Conservation (phyloP, 805 yeast genomes). For the Yarrowia hollandica region DNA sequence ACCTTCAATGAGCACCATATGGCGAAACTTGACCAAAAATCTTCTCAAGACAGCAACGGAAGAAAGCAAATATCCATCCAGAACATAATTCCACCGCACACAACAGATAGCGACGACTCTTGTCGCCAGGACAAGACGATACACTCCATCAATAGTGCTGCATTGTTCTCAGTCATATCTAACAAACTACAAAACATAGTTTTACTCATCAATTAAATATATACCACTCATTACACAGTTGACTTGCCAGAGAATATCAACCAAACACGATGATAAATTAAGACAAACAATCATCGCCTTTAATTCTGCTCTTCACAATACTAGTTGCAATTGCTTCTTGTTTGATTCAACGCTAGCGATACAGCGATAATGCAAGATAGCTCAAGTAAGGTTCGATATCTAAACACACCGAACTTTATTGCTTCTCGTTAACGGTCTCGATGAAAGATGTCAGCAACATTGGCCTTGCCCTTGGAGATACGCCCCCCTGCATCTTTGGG, state of each 20-base stretch:
- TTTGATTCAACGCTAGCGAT: not conserved
- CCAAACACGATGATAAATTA: no score
- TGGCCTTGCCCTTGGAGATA: constrained; percentile 17
- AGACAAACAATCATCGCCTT: no score
- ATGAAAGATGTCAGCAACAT: constrained; percentile 22
- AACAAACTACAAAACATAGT: not conserved
- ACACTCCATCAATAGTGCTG: no score
- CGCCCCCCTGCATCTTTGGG: constrained; percentile 20
- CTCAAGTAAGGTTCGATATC: not conserved
- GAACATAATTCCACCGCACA: no score
- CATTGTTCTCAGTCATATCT: not conserved
- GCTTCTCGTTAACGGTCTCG: constrained; percentile 1
- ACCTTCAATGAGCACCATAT: constrained; percentile 20
- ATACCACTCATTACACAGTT: not conserved
- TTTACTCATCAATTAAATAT: not conserved
- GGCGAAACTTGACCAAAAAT: not conserved
- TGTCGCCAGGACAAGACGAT: no score
- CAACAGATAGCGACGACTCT: no score
- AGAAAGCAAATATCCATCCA: no score
- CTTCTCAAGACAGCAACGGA: no score
- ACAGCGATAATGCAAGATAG: constrained; percentile 28
- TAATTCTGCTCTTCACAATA: no score
- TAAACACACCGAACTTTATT: constrained; percentile 13
- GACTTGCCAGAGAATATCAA: no score
- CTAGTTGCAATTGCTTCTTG: not conserved